Base-by-base conservation (phyloP, 441 rosid genomes). In the Eutrema salsugineum region DNA sequence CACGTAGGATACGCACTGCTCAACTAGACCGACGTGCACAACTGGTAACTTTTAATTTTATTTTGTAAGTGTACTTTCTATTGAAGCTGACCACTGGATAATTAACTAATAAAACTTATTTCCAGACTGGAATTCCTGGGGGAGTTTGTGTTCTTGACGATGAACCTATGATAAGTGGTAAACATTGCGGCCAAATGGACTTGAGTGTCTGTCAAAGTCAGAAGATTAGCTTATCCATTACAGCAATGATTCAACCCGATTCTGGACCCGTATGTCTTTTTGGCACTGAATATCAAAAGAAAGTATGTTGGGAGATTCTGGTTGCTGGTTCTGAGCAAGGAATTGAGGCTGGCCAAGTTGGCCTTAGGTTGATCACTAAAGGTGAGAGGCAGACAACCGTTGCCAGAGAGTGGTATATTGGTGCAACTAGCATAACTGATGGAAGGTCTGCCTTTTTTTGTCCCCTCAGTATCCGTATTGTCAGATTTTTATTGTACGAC, bases 311-410 rank as follows among this genome's bases (percentile, higher is more conserved):
- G 99, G 99, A 96, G 87, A 84, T 96, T 85, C 85, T 96, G 63
- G 99, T 96, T 76, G 99, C 99, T 80, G 99, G 99, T 75, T 88
- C 99, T 44, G 99, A 96, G 81, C 99, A 96, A 91, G 99, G 99
- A 77, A 87, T 96, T 71, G 99, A 96, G 74, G 99, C 99, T 76
- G 99, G 99, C 75, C 99, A 94, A 81, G 99, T 96, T 72, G 98
- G 98, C 73, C 92, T 96, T 75, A 84, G 98, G 68, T 83, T 90
- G 84, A 91, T 96, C 53, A 88, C 97, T 61, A 96, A 90, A 83
- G 97, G 99, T 48, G 99, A 91, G 73, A 83, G 93, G 80, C 98
- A 94, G 83, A 83, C 97, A 57, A 90, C 98, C 33, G 91, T 90
- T 46, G 86, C 87, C 17, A 94, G 88, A 87, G 99, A 94, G 78